phyloP scores from a whole-genome alignment of 305 asterid species.

The Lippia alba region DNA sequence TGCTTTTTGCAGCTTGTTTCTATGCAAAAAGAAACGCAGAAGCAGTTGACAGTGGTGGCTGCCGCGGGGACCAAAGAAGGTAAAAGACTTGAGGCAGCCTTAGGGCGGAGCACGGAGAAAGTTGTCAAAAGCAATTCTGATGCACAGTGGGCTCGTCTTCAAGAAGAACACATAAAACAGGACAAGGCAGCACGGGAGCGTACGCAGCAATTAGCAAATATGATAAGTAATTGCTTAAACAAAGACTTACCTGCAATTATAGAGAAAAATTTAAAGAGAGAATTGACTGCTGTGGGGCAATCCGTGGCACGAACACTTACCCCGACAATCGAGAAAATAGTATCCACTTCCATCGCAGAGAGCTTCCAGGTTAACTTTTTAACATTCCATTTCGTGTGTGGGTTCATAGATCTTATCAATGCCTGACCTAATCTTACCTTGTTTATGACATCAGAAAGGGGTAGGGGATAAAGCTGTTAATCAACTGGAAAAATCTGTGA shows the following conservation, averaged over 20 bases:
- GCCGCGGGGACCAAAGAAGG: constrained; percentile 79
- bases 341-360: constrained; percentile 67
- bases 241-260: constrained; percentile 74
- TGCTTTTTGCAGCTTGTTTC: constrained; percentile 52
- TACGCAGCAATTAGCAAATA: constrained; percentile 60
- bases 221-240: constrained; percentile 60
- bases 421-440: constrained; percentile 33
- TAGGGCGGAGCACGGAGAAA: constrained; percentile 78
- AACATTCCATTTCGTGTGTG: constrained; percentile 12
- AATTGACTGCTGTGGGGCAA: constrained; percentile 68
- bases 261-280: constrained; percentile 81
- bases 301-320: constrained; percentile 71
- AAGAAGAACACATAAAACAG: constrained; percentile 80
- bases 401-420: constrained; percentile 28
- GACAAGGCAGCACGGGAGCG: constrained; percentile 78
- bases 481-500: constrained; percentile 83
- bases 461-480: constrained; percentile 87
- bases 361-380: constrained; percentile 73
- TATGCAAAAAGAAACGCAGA: constrained; percentile 79
- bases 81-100: constrained; percentile 75
- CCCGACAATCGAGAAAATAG: constrained; percentile 76
- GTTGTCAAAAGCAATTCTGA: constrained; percentile 72
- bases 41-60: constrained; percentile 70
- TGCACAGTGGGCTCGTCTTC: constrained; percentile 87
- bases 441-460: constrained; percentile 72